These are phyloP conservation scores for Lachancea meyersii DNA, from an alignment of 805 yeast species.

Conservation along the genomic window DNA sequence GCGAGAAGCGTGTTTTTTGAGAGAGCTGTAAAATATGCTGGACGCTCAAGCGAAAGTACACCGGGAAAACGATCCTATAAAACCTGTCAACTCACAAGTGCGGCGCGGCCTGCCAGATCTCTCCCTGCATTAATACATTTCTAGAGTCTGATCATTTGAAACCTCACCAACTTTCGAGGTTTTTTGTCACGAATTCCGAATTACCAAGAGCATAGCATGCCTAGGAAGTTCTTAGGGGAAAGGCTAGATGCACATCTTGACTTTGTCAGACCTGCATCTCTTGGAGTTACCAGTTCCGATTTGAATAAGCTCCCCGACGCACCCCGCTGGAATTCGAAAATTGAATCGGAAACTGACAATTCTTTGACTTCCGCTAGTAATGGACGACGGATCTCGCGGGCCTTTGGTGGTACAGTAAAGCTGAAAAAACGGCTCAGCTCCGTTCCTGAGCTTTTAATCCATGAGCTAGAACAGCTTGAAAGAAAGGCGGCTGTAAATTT, in stretches of 20 bases:
- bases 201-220: no score
- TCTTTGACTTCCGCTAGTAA: neutral
- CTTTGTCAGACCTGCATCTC: slow-evolving; percentile 29
- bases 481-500: neutral
- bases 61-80: no score
- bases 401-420: slow-evolving; percentile 22
- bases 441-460: slow-evolving; percentile 29
- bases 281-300: slow-evolving; percentile 27
- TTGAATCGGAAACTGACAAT: neutral
- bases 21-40: no score
- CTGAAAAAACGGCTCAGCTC: slow-evolving; percentile 27
- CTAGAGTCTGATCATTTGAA: no score
- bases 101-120: no score
- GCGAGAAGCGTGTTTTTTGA: neutral
- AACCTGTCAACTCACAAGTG: no score
- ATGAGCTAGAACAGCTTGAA: slow-evolving; percentile 16
- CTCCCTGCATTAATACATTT: no score
- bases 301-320: slow-evolving; percentile 21
- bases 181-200: no score
- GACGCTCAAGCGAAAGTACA: no score
- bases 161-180: no score
- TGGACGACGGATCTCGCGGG: slow-evolving; percentile 9
- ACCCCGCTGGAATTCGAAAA: neutral
- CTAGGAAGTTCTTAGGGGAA: slow-evolving; percentile 29
- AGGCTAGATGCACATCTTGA: slow-evolving; percentile 23